Evolutionary conservation across 495 filamentous ascomycete genomes (phyloP).

Genomic region (Penicillium taxi): DNA sequence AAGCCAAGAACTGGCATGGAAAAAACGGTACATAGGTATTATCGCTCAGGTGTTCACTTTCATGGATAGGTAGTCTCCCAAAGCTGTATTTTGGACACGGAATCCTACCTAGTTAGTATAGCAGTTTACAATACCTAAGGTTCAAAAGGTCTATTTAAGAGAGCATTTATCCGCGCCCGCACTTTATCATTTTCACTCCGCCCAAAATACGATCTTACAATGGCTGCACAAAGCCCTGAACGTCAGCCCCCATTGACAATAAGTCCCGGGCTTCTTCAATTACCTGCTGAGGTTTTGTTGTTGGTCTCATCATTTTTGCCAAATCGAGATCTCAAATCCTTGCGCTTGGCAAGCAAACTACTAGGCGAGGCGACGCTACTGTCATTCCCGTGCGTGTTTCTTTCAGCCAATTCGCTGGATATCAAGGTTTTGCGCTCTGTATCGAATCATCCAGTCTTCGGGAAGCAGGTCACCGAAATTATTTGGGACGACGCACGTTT

Average conservation of each 20-base stretch:
- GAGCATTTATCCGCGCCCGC: too few relatives aligned
- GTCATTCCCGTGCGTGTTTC: slow-evolving; percentile 13
- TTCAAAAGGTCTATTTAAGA: too few relatives aligned
- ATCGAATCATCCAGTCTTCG: slow-evolving; percentile 7
- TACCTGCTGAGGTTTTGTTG: slow-evolving; percentile 5
- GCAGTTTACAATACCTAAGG: too few relatives aligned
- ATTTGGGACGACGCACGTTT: slow-evolving; percentile 15
- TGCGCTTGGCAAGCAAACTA: slow-evolving; percentile 15
- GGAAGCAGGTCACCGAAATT: slow-evolving; percentile 10
- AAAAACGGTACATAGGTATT: too few relatives aligned
- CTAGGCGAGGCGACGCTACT: slow-evolving; percentile 10
- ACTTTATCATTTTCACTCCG: slow-evolving; percentile 6
- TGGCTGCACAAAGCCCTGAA: slow-evolving; percentile 7
- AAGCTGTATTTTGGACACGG: too few relatives aligned
- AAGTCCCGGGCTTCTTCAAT: slow-evolving; percentile 5
- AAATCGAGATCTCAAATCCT: slow-evolving; percentile 17
- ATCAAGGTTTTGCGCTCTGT: slow-evolving; percentile 9
- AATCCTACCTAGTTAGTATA: too few relatives aligned
- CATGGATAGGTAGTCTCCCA: too few relatives aligned
- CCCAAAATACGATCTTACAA: slow-evolving; percentile 8
- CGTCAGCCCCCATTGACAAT: slow-evolving; percentile 4
- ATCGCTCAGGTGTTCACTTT: too few relatives aligned
- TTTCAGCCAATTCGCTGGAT: slow-evolving; percentile 11
- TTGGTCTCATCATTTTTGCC: slow-evolving; percentile 6
- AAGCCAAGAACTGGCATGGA: too few relatives aligned